Conservation (phyloP, 2,329 filamentous ascomycete genomes). For the Alternaria atra region DNA sequence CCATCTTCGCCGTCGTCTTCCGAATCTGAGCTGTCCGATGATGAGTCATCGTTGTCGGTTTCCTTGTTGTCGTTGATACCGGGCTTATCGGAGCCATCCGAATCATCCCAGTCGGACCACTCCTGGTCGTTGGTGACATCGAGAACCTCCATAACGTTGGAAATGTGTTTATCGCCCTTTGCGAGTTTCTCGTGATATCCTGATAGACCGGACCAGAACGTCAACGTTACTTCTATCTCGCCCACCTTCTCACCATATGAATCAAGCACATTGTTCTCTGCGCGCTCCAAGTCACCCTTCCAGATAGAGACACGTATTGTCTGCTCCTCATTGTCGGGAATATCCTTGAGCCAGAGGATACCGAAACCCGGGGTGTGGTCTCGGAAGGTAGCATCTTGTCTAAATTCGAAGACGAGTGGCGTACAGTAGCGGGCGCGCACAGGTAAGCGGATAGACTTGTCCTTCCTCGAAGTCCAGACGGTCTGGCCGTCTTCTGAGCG, state of each 20-base stretch:
- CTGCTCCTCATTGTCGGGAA: conserved; percentile 71
- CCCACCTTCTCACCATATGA: conserved; percentile 67
- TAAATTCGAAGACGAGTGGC: conserved; percentile 66
- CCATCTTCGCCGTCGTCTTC: conserved; percentile 35
- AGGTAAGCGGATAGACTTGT: conserved; percentile 61
- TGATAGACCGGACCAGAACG: conserved; percentile 69
- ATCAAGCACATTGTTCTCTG: conserved; percentile 57
- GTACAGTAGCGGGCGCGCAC: conserved; percentile 70
- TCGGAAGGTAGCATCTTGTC: conserved; percentile 61
- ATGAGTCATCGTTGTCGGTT: conserved; percentile 48
- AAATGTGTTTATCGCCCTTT: conserved; percentile 63
- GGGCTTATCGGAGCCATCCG: conserved; percentile 32
- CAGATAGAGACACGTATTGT: conserved; percentile 69
- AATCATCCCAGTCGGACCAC: conserved; percentile 48
- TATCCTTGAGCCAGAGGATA: conserved; percentile 74
- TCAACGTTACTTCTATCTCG: conserved; percentile 65
- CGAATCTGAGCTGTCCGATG: conserved; percentile 31
- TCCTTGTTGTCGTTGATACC: conserved; percentile 19
- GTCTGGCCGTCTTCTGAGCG: conserved; percentile 48
- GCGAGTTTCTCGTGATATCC: conserved; percentile 67
- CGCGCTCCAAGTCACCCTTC: conserved; percentile 70
- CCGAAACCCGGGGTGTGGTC: conserved; percentile 69
- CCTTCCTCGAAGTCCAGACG: conserved; percentile 63
- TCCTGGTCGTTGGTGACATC: conserved; percentile 68
- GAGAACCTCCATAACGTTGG: conserved; percentile 70